Evolutionary conservation across 2,329 filamentous ascomycete species (phyloP).

Genomic region (Exserohilum turcica): DNA sequence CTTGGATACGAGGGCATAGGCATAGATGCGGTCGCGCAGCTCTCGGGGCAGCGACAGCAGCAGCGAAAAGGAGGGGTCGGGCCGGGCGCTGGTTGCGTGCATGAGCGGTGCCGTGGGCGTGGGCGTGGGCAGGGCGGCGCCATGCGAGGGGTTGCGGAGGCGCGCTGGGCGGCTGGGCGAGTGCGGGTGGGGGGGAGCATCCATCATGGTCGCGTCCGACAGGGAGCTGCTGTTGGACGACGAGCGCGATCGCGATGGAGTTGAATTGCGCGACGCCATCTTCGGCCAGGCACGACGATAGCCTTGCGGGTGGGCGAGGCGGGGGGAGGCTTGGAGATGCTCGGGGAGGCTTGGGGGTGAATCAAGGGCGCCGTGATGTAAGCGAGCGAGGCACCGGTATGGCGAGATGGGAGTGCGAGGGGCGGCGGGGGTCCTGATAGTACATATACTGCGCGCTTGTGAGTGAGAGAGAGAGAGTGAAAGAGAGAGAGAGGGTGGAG

Average conservation of each 20-base stretch:
- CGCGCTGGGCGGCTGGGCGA: conserved; percentile 33
- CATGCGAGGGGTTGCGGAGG: conserved; percentile 32
- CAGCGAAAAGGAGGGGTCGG: conserved; percentile 37
- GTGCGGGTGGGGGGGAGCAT: conserved; percentile 33
- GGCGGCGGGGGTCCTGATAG: too few species aligned
- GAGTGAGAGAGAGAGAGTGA: too few species aligned
- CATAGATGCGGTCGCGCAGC: conserved; percentile 45
- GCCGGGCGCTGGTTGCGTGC: conserved; percentile 1
- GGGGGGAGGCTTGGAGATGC: conserved; percentile 4
- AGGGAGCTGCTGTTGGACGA: conserved; percentile 36
- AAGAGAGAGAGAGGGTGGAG: too few species aligned
- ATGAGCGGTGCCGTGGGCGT: background rate
- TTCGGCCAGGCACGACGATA: background rate
- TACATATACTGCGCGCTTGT: too few species aligned
- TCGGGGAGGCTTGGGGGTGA: conserved; percentile 12
- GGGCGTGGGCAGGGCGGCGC: conserved; percentile 13
- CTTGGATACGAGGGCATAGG: conserved; percentile 37
- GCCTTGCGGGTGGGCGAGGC: background rate
- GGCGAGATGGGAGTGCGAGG: background rate
- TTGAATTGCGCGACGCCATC: conserved; percentile 40
- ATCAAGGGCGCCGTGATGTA: conserved; percentile 4
- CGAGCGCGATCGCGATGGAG: conserved; percentile 38
- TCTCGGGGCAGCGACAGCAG: conserved; percentile 46
- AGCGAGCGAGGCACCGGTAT: background rate
- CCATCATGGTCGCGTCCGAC: conserved; percentile 44